Percentiles rank a stretch among this genome's conserved stretches.
phyloP scores from a whole-genome alignment of 148 eudicot species.

The Arctostaphylos glauca region DNA sequence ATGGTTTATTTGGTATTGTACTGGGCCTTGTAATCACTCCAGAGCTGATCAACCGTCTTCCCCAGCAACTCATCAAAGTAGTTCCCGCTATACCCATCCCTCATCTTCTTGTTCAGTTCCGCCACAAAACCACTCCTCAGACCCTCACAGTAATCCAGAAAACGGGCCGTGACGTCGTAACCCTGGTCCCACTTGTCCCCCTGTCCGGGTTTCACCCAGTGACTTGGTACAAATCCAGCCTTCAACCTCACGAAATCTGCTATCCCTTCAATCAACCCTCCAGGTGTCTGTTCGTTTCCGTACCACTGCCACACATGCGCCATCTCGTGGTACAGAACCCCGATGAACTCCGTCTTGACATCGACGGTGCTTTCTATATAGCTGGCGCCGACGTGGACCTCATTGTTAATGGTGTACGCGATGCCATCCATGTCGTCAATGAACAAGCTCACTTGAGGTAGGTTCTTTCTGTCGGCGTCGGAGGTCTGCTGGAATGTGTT shows the following conservation, averaged over 20 bases:
- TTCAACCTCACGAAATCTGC: conserved; percentile 36
- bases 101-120: conserved; percentile 40
- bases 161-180: conserved; percentile 33
- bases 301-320: conserved; percentile 47
- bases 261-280: conserved; percentile 34
- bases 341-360: conserved; percentile 30
- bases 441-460: neutral
- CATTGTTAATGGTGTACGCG: neutral
- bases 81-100: conserved; percentile 20
- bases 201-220: conserved; percentile 30
- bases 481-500: conserved; percentile 34
- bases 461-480: conserved; percentile 14
- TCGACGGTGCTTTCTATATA: conserved; percentile 25
- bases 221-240: conserved; percentile 21
- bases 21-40: conserved; percentile 36
- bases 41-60: conserved; percentile 37
- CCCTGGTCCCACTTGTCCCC: conserved; percentile 47
- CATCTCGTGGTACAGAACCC: conserved; percentile 47
- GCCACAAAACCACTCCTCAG: conserved; percentile 38
- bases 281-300: conserved; percentile 20
- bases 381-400: conserved; percentile 10
- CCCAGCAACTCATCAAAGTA: conserved; percentile 35
- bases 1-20: neutral
- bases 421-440: neutral
- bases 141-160: conserved; percentile 41